Percentiles rank a stretch among this genome's conserved stretches.
phyloP scores from a whole-genome alignment of 2,329 filamentous ascomycete species.

The Fusarium sp. region DNA sequence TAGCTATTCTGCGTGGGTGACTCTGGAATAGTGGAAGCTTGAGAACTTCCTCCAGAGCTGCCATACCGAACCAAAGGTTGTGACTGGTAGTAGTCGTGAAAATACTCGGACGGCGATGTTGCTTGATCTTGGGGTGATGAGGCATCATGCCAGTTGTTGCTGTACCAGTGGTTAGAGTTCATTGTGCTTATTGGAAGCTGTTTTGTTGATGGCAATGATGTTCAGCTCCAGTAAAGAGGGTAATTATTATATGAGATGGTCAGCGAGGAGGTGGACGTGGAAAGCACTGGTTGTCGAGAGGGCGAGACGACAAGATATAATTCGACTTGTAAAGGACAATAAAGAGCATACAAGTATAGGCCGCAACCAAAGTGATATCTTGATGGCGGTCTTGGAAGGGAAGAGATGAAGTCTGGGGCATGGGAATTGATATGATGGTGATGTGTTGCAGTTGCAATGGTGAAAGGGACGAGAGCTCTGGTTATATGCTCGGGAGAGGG shows the following conservation, averaged over 20 bases:
- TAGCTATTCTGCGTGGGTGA: constrained; percentile 47
- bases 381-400: constrained; percentile 37
- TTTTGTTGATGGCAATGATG: neutral
- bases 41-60: constrained; percentile 53
- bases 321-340: constrained; percentile 13
- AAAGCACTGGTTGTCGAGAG: constrained; percentile 33
- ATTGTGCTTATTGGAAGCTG: constrained; percentile 22
- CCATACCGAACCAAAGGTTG: constrained; percentile 49
- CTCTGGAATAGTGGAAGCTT: constrained; percentile 46
- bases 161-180: constrained; percentile 36
- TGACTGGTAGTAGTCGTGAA: constrained; percentile 44
- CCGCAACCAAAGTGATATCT: constrained; percentile 36
- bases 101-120: constrained; percentile 39
- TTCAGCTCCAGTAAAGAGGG: neutral
- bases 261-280: constrained; percentile 3
- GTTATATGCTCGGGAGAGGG: constrained; percentile 38
- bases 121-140: constrained; percentile 42
- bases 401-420: constrained; percentile 30
- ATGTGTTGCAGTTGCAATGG: constrained; percentile 6
- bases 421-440: constrained; percentile 31
- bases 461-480: constrained; percentile 12
- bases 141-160: constrained; percentile 28
- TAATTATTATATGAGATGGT: constrained; percentile 13
- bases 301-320: constrained; percentile 25
- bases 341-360: constrained; percentile 32